phyloP scores from a whole-genome alignment of 2,329 filamentous ascomycete genomes.

The Aureobasidium subglaciale region DNA sequence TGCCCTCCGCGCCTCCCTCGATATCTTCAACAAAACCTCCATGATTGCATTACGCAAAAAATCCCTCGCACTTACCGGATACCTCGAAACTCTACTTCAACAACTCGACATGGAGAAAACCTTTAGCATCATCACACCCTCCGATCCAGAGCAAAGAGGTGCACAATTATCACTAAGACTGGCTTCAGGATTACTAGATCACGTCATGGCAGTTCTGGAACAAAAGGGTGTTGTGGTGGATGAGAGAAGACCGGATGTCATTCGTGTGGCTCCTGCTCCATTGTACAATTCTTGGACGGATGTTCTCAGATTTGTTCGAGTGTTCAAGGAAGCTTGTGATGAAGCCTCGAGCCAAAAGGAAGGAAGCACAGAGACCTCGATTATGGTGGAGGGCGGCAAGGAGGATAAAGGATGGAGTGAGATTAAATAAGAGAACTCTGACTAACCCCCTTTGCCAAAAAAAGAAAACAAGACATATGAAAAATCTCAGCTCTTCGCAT shows the following conservation, averaged over 20 bases:
- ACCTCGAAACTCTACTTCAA: conserved; percentile 61
- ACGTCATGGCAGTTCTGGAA: conserved; percentile 56
- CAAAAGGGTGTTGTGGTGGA: conserved; percentile 68
- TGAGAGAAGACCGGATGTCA: conserved; percentile 77
- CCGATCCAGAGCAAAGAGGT: conserved; percentile 60
- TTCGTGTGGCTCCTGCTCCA: conserved; percentile 75
- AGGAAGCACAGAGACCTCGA: conserved; percentile 10
- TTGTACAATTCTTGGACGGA: conserved; percentile 78
- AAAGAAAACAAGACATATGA: no score
- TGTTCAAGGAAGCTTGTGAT: conserved; percentile 45
- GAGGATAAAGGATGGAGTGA: conserved; percentile 27
- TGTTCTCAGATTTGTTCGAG: conserved; percentile 53
- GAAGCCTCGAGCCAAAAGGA: conserved; percentile 6
- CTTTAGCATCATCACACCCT: conserved; percentile 60
- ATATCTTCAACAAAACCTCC: conserved; percentile 63
- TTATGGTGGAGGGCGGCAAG: conserved; percentile 25
- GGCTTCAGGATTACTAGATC: conserved; percentile 61
- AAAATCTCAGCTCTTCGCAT: no score
- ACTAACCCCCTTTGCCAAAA: no score
- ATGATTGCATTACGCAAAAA: conserved; percentile 65
- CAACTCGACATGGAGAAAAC: not conserved
- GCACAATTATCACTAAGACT: conserved; percentile 73
- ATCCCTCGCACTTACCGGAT: conserved; percentile 66
- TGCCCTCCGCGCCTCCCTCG: conserved; percentile 64
- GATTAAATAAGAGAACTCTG: no score